Percentiles rank a stretch among this genome's conserved stretches.
These are phyloP conservation scores for Persicaria maculosa DNA, from an alignment of 148 eudicot species.

Conservation along the genomic window DNA sequence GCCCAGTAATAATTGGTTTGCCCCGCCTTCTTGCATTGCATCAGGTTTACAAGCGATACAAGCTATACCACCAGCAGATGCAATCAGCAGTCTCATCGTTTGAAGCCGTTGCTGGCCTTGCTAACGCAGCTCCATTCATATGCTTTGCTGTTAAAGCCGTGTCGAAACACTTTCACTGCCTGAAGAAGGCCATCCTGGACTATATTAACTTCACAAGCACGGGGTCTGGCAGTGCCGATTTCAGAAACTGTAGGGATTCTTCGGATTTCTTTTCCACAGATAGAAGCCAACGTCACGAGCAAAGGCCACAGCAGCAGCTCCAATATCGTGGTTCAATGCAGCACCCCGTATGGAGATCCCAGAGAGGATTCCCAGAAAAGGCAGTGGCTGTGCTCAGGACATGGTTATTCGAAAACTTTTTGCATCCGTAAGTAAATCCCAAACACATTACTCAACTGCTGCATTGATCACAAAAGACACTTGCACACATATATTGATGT, in stretches of 20 bases:
- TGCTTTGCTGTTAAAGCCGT: constrained; percentile 33
- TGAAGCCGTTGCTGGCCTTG: constrained; percentile 45
- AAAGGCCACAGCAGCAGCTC: constrained; percentile 15
- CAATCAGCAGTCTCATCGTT: constrained; percentile 43
- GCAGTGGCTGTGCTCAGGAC: constrained; percentile 37
- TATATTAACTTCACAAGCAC: constrained; percentile 29
- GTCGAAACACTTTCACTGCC: constrained; percentile 38
- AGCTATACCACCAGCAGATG: constrained; percentile 42
- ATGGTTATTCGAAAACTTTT: constrained; percentile 42
- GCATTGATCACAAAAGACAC: not conserved
- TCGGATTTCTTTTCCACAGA: constrained; percentile 19
- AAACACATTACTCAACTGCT: not conserved
- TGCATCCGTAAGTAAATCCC: constrained; percentile 34
- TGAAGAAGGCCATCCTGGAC: constrained; percentile 41
- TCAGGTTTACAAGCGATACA: constrained; percentile 42
- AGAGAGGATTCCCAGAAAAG: constrained; percentile 44
- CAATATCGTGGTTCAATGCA: constrained; percentile 21
- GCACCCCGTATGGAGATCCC: constrained; percentile 42
- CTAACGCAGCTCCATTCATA: constrained; percentile 42
- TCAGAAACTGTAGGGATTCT: constrained; percentile 12
- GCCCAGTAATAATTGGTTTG: constrained; percentile 12
- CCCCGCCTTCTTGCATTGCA: not conserved
- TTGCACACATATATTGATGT: not conserved
- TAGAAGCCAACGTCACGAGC: constrained; percentile 13
- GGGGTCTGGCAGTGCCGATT: constrained; percentile 18